Evolutionary conservation across 192 early-diverging fungal genomes (phyloP).

Genomic region (Mycoemilia scoparia): DNA sequence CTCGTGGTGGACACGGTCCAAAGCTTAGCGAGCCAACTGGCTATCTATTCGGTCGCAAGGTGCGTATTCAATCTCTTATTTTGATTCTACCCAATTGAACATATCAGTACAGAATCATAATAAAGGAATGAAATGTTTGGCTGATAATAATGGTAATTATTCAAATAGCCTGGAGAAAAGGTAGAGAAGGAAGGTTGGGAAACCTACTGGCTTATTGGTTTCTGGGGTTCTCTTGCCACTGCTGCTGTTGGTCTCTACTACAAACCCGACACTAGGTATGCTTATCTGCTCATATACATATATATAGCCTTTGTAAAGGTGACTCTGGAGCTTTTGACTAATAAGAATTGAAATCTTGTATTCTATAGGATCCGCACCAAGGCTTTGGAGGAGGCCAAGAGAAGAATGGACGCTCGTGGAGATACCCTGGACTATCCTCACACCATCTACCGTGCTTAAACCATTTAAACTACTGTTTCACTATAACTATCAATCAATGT

Average conservation of each 20-base stretch:
- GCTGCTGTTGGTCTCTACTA: conserved; percentile 37
- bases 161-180: conserved; percentile 35
- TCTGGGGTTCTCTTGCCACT: conserved; percentile 36
- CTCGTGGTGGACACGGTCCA: conserved; percentile 39
- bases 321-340: neutral
- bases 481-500: too few species aligned
- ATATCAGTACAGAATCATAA: neutral
- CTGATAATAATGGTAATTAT: neutral
- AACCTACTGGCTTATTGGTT: conserved; percentile 37
- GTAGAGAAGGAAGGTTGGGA: conserved; percentile 63
- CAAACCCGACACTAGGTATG: conserved; percentile 63
- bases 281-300: neutral
- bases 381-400: conserved; percentile 57
- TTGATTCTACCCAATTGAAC: neutral
- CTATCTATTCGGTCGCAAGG: conserved; percentile 62
- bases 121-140: conserved; percentile 13
- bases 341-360: neutral
- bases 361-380: conserved; percentile 43
- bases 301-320: neutral
- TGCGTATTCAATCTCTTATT: conserved; percentile 5
- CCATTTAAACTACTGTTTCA: too few species aligned
- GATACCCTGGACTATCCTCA: conserved; percentile 39
- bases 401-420: conserved; percentile 49
- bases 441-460: conserved; percentile 20
- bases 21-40: conserved; percentile 54